Percentiles rank a stretch among this genome's conserved stretches.
Evolutionary conservation across 1,139 yeast species (phyloP).

Genomic region (Candida dubliniensis): DNA sequence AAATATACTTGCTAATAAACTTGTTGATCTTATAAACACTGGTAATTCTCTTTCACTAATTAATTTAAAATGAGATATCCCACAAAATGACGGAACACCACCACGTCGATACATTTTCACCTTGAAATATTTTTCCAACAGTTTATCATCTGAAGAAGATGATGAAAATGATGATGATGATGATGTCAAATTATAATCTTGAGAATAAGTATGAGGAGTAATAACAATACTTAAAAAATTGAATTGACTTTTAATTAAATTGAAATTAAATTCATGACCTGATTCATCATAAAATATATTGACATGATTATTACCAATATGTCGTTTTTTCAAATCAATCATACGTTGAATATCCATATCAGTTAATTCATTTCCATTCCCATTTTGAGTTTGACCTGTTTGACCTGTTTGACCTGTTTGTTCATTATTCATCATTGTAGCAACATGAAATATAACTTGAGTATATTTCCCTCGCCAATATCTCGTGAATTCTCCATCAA

Average conservation of each 20-base stretch:
- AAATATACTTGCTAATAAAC: conserved; percentile 67
- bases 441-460: conserved; percentile 75
- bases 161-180: no score
- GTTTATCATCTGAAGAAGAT: background rate
- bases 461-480: conserved; percentile 72
- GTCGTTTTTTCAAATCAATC: conserved; percentile 66
- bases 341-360: conserved; percentile 9
- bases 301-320: conserved; percentile 83
- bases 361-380: conserved; percentile 19
- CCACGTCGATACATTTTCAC: conserved; percentile 64
- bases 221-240: conserved; percentile 80
- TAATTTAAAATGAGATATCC: conserved; percentile 74
- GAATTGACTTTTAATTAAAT: conserved; percentile 73
- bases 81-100: conserved; percentile 75
- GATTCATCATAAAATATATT: conserved; percentile 81
- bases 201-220: conserved; percentile 52
- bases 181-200: conserved; percentile 6
- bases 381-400: conserved; percentile 22
- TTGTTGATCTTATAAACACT: conserved; percentile 62
- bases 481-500: conserved; percentile 76
- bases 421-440: conserved; percentile 73
- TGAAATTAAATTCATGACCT: conserved; percentile 63
- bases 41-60: conserved; percentile 62
- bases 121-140: conserved; percentile 38
- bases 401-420: no score